Evolutionary conservation across 169 alveolate genomes (phyloP).

Genomic region (Eimeria sp.): DNA sequence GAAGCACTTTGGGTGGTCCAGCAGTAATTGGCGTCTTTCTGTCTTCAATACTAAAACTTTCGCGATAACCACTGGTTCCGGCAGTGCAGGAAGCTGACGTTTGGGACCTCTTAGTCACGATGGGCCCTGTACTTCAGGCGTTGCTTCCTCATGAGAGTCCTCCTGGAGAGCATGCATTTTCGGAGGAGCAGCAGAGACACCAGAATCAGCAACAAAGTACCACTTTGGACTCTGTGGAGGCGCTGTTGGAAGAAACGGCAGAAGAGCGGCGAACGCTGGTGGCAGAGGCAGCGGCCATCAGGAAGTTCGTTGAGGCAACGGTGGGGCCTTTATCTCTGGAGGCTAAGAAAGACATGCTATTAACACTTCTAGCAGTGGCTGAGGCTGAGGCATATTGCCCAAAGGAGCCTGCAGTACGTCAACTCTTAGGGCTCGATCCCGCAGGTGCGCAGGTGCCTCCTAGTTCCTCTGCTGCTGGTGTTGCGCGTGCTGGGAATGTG

Average conservation of each 20-base stretch:
- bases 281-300: slow-evolving; percentile 30
- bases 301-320: slow-evolving; percentile 34
- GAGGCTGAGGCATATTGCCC: slow-evolving; percentile 59
- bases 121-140: slow-evolving; percentile 59
- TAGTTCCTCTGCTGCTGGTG: slow-evolving; percentile 13
- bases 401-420: slow-evolving; percentile 35
- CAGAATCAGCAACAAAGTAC: not conserved
- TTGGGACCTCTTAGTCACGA: slow-evolving; percentile 15
- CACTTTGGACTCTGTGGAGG: not conserved
- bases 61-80: too few species aligned
- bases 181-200: not conserved
- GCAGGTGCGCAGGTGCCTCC: not conserved
- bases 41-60: too few species aligned
- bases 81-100: not conserved
- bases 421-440: not conserved
- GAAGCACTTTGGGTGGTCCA: too few species aligned
- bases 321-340: not conserved
- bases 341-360: slow-evolving; percentile 40
- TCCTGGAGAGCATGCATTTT: not conserved
- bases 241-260: not conserved
- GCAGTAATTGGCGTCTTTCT: too few species aligned
- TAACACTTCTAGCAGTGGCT: slow-evolving; percentile 67
- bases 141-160: slow-evolving; percentile 14
- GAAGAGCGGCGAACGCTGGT: slow-evolving; percentile 31
- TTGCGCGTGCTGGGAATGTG: not conserved